Evolutionary conservation across 257 asterid genomes (phyloP), one percentile per base, ranked within the genome.

Genomic region (Capsicum baccatum): DNA sequence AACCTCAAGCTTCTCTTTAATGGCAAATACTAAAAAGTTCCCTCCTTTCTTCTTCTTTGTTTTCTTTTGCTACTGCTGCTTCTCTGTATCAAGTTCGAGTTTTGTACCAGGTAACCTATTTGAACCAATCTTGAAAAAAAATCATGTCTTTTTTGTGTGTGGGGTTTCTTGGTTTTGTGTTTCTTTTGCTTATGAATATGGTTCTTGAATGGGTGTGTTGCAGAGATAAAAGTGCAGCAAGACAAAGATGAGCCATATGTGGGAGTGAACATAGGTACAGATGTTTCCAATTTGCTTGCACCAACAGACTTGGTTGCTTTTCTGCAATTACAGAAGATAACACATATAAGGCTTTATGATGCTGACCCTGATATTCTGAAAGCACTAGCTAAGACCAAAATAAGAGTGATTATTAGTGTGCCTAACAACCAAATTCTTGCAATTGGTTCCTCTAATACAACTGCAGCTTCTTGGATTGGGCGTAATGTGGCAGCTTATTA

Each of bases 391-490:
- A 91, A 92, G 69, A 95, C 99, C 85, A 91, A 94, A 88, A 95
- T 97, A 85, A 87, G 93, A 84, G 99, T 97, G 82, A 91, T 90
- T 55, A 89, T 97, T 78, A 89, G 99, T 64, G 98, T 97, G 17
- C 99, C 99, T 84, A 97, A 97, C 85, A 97, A 95, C 85, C 99
- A 97, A 89, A 91, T 97, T 60, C 89, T 95, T 58, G 99, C 97
- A 1, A 92, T 95, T 64, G 99, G 99, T 81, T 95, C 99, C 84
- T 95, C 99, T 83, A 97, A 94, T 87, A 88, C 95, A 89, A 97
- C 99, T 79, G 99, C 99, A 69, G 98, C 98, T 86, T 19, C 96
- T n/a, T 95, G 99, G 99, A 81, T 97, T 50, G 94, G 91, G 80
- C 92, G 97, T 64, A 94, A 97, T 50, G 99, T 97, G 80, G 99